phyloP scores from a whole-genome alignment of 2,329 filamentous ascomycete species.

The Aaosphaeria pasadenensis region DNA sequence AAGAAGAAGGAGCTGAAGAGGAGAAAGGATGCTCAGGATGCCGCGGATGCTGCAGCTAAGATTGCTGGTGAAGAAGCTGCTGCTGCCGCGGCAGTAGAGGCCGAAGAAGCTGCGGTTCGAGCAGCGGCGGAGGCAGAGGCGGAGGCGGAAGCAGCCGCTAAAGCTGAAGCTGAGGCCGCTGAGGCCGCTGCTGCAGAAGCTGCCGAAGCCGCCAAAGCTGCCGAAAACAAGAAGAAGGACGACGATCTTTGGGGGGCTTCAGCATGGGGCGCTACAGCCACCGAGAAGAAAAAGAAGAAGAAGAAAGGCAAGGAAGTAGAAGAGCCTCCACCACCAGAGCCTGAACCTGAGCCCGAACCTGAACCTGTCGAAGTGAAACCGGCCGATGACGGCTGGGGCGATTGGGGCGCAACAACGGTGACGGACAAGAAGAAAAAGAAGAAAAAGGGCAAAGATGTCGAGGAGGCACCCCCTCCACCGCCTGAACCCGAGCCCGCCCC shows the following conservation, averaged over 20 bases:
- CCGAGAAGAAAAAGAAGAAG: constrained; percentile 36
- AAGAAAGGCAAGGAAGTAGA: constrained; percentile 44
- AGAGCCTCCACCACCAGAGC: constrained; percentile 11
- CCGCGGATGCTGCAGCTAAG: too few relatives aligned
- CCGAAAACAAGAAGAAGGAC: constrained; percentile 18
- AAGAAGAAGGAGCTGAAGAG: not conserved
- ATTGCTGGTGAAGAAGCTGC: not conserved
- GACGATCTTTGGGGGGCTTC: constrained; percentile 36
- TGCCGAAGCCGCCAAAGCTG: not conserved
- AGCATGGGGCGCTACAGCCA: constrained; percentile 14
- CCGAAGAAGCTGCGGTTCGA: not conserved
- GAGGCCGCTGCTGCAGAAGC: too few relatives aligned
- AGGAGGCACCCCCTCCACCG: constrained; percentile 3
- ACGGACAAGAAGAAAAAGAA: constrained; percentile 26
- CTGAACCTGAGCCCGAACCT: constrained; percentile 3
- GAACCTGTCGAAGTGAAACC: constrained; percentile 12
- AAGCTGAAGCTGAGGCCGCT: too few relatives aligned
- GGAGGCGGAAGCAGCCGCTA: not conserved
- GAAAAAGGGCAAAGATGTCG: constrained; percentile 22
- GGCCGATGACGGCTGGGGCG: constrained; percentile 18
- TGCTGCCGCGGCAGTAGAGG: too few relatives aligned
- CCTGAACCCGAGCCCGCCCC: constrained; percentile 16
- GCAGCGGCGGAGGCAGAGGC: not conserved
- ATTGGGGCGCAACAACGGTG: constrained; percentile 1
- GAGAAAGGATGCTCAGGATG: too few relatives aligned